Evolutionary conservation across 2,329 filamentous ascomycete genomes (phyloP), one percentile per base, ranked within the genome.

Genomic region (Colletotrichum camelliae): DNA sequence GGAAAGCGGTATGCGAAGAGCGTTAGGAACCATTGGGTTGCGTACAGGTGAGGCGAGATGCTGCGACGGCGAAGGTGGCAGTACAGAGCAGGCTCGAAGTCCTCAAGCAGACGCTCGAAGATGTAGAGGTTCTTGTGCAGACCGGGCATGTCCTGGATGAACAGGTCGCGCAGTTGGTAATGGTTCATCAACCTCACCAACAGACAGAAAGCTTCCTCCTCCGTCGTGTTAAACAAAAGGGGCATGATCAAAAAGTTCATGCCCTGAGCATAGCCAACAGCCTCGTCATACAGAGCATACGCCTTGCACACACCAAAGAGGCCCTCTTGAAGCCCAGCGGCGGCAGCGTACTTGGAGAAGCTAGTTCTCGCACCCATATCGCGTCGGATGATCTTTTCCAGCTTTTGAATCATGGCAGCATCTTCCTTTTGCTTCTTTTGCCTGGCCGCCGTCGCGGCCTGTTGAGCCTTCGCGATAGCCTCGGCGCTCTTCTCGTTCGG

Each of bases 171-270:
- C 37, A 99, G 88, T 74, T 95, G 93, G 84, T 98, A 99, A 79
- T 98, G 95, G 86, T 97, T 97, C 97, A 99, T 99, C 70, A 99
- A 86, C 78, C 95, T 93, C 21, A 98, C 96, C 31, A 99, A 91
- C 21, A 99, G 88, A 80, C 95, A 97, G 82, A 99, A 99, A 0
- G 97, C 96, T 85, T 99, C 97, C 82, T 98, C 96, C 85, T 98
- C 96, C 4, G 96, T 94, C 96, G 98, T 98, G 83, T 98, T 98
- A 87, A 99, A 98, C 2, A 99, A 88, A 21, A 99, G 85, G 29
- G 97, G 97, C 96, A 98, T 98, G 65, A 96, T 94, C 75, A 99
- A 92, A 81, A 99, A 99, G 83, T 98, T 99, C 94, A 99, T 98
- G 82, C 97, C 97, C 84, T 99, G 97, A 0, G 97, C 96, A 84